Evolutionary conservation across 2,329 filamentous ascomycete genomes (phyloP), one percentile per base, ranked within the genome.

Genomic region (Colletotrichum sp.): DNA sequence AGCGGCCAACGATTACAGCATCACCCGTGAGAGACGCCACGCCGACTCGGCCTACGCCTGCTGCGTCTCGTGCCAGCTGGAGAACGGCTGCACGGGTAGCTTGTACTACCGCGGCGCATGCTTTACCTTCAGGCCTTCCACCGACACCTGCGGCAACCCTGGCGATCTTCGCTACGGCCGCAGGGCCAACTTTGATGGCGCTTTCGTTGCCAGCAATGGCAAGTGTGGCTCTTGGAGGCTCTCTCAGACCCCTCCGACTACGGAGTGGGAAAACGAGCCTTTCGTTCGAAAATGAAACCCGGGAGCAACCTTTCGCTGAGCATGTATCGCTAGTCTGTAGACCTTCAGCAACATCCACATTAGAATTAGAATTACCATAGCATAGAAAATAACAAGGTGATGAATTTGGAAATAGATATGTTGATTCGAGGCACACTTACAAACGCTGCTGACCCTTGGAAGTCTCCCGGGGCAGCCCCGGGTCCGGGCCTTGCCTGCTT

Each of bases 121-220:
- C 65, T 73, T 36, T 59, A 64, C 67, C 10, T 76, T 65, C 59
- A 76, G 61, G 64, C 36, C n/a, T 9, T 21, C n/a, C 7, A 12
- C n/a, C n/a, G 18, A 21, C 3, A 32, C 9, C 16, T 74, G 74
- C n/a, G n/a, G 18, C 16, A 18, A 64, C 7, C 70, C 70, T 9
- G 34, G 59, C 13, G 24, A 55, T 43, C 64, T 76, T 59, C 70
- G 70, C 13, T 73, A 21, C 7, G 65, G 26, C 6, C 60, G n/a
- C 24, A 48, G 39, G 9, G 12, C 21, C 18, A 48, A 7, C 9
- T 36, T 24, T 7, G 34, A 24, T 6, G 26, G 39, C 16, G 10
- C 59, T 9, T 74, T 76, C 16, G 48, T 43, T 26, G 74, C 74
- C n/a, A 76, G 74, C 43, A 76, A 76, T 21, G 74, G 74, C 3